A percentile compares a stretch with the other conserved stretches of the same genome.
phyloP scores from a whole-genome alignment of 805 yeast genomes.

The Myxozyma monticola region DNA sequence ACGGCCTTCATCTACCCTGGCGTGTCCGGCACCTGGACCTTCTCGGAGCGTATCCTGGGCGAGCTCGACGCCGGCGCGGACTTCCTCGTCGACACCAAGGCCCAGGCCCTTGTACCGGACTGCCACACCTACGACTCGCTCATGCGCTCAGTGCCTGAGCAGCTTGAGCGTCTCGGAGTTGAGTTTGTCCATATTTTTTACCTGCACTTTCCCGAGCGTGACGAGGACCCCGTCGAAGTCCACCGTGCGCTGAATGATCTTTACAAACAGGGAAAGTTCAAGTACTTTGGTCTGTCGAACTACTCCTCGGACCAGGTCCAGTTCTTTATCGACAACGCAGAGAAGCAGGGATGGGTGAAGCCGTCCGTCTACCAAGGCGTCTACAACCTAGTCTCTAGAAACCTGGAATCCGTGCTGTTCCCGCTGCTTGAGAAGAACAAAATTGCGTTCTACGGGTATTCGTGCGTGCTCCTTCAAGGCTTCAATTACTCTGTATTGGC shows the following conservation, averaged over 20 bases:
- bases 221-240: slow-evolving; percentile 32
- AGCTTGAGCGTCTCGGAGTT: slow-evolving; percentile 20
- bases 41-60: slow-evolving; percentile 2
- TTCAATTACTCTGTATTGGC: too few relatives aligned
- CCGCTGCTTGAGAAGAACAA: slow-evolving; percentile 32
- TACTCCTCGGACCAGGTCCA: slow-evolving; percentile 31
- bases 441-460: not conserved
- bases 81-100: slow-evolving; percentile 30
- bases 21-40: slow-evolving; percentile 1
- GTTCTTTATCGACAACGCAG: slow-evolving; percentile 26
- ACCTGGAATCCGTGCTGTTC: slow-evolving; percentile 31
- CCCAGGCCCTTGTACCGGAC: slow-evolving; percentile 25
- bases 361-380: slow-evolving; percentile 36
- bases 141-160: slow-evolving; percentile 23
- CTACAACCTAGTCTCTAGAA: slow-evolving; percentile 34
- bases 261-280: slow-evolving; percentile 34
- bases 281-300: slow-evolving; percentile 35
- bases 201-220: slow-evolving; percentile 35
- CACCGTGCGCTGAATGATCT: slow-evolving; percentile 31
- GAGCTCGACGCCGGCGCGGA: slow-evolving; percentile 1
- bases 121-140: slow-evolving; percentile 21
- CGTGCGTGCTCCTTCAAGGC: too few relatives aligned
- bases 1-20: slow-evolving; percentile 4
- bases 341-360: slow-evolving; percentile 30
- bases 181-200: slow-evolving; percentile 33